Percentiles rank a stretch among this genome's conserved stretches.
Evolutionary conservation across 2,329 filamentous ascomycete species (phyloP).

Genomic region (Botrytis fragariae): DNA sequence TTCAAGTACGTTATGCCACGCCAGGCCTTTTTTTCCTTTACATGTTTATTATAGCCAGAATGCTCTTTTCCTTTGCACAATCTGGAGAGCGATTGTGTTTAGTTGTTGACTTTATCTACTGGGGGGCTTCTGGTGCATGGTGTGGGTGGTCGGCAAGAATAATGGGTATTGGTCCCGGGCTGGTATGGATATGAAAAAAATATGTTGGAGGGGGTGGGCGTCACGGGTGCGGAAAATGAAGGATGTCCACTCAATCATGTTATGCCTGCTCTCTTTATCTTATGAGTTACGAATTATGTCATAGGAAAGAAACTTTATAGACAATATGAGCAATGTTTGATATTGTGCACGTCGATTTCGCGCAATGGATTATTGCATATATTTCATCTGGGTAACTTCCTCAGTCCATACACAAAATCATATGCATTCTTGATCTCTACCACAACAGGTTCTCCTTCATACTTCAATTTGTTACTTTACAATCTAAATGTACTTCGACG

Average conservation of each 20-base stretch:
- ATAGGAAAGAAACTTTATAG: background rate
- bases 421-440: background rate
- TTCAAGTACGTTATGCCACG: background rate
- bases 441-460: background rate
- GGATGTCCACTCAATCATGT: background rate
- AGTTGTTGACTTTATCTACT: background rate
- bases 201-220: background rate
- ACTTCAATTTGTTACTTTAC: background rate
- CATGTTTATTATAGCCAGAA: conserved; percentile 2
- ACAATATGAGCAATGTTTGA: background rate
- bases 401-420: background rate
- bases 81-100: background rate
- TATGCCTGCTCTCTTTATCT: background rate
- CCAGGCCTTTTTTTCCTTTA: background rate
- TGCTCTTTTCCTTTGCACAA: background rate
- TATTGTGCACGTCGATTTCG: background rate
- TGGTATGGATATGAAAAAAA: conserved; percentile 5
- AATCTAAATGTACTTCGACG: background rate
- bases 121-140: background rate
- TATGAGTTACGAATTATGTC: conserved; percentile 14
- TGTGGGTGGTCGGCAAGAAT: background rate
- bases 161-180: background rate
- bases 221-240: background rate
- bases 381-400: background rate
- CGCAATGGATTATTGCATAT: background rate